Conservation (phyloP, 169 alveolate species). For the Plasmodium adleri region DNA sequence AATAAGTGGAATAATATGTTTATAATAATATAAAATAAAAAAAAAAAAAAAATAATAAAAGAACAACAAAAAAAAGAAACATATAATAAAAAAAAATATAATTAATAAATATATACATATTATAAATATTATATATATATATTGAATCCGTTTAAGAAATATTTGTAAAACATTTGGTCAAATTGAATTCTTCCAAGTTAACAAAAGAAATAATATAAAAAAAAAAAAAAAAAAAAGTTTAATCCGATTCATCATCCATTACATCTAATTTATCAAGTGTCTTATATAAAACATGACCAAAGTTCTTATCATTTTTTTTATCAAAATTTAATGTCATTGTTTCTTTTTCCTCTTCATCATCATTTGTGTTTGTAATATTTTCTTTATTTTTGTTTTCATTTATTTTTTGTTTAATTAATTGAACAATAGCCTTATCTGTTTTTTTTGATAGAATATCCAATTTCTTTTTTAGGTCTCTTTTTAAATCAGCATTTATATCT, state of each 20-base stretch:
- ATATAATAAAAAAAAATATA: no score
- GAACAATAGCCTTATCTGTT: constrained; percentile 87
- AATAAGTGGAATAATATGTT: no score
- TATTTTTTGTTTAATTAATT: constrained; percentile 81
- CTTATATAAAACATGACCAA: constrained; percentile 59
- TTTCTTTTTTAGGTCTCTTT: constrained; percentile 86
- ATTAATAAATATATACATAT: no score
- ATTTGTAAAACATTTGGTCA: no score
- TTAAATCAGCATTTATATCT: constrained; percentile 85
- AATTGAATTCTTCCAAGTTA: no score
- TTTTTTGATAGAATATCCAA: constrained; percentile 79
- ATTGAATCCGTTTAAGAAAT: no score
- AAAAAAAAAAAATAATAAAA: no score
- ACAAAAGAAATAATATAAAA: background rate
- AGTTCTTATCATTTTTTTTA: constrained; percentile 23
- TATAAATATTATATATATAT: no score
- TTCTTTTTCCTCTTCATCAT: constrained; percentile 25
- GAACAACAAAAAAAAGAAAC: no score
- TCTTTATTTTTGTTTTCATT: constrained; percentile 53
- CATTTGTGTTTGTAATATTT: background rate
- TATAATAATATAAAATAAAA: no score
- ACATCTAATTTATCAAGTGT: constrained; percentile 56
- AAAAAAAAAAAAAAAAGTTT: background rate
- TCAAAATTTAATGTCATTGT: constrained; percentile 52
- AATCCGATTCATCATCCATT: constrained; percentile 76